Evolutionary conservation across 1,139 yeast species (phyloP), one percentile per base, ranked within the genome.

Genomic region (Yamadazyma spencermartinsiae): DNA sequence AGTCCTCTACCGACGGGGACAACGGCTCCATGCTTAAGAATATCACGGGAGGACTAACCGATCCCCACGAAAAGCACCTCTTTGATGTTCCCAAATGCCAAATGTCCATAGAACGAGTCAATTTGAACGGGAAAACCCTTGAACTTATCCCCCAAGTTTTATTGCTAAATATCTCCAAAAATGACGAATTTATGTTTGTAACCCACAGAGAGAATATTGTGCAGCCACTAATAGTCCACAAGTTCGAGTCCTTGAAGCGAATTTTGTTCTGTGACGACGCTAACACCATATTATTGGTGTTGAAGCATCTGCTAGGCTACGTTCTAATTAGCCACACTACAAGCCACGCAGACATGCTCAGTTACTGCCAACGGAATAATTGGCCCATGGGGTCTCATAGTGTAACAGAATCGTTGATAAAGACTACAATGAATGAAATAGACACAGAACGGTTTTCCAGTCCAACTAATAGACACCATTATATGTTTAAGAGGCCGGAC

Each of bases 371-470:
- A 15, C 8, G 31, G 16, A 28, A 28, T 16, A 28, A 28, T 28
- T 28, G 31, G 31, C 31, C 31, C 11, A 28, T 28, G 31, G 3
- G 4, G 8, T 5, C 31, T 6, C 9, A 9, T 3, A 4, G 9
- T 4, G 31, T 28, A 3, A 14, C 31, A 6, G 31, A 28, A 28
- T 8, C 31, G 3, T 28, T 16, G 15, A 28, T 28, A 10, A 16
- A 28, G 9, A 12, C 15, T n/a, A 28, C n/a, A 8, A 28, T 16
- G 20, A 28, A n/a, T 16, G 19, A 15, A 6, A 13, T 28, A 4
- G 31, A 28, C n/a, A 28, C 8, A 6, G 31, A 28, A 15, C 19
- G 31, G 20, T 28, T 28, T 28, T 28, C 31, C 10, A 14, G 29
- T 7, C 23, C 10, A 11, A 13, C 13, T 24, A 24, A 24, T 6